A percentile compares a stretch with the other conserved stretches of the same genome.
Conservation (phyloP, 1,139 yeast species). For the Wickerhamomyces sp. region DNA sequence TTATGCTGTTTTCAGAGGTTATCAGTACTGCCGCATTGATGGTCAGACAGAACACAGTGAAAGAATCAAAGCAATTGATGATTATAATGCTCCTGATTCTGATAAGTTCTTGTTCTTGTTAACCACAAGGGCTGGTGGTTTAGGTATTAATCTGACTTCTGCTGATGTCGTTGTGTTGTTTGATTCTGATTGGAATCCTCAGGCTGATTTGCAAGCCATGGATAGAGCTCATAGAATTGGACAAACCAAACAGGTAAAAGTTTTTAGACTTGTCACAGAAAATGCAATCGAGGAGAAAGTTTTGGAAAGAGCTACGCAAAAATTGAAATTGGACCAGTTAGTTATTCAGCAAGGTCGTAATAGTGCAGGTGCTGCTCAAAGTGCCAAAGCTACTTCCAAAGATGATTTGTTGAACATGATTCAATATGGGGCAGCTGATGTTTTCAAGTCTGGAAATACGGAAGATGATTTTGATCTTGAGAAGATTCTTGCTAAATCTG, state of each 20-base stretch:
- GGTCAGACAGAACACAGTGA: slow-evolving; percentile 79
- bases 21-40: slow-evolving; percentile 70
- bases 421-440: slow-evolving; percentile 71
- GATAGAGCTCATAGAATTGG: slow-evolving; percentile 88
- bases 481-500: slow-evolving; percentile 54
- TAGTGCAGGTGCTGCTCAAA: slow-evolving; percentile 31
- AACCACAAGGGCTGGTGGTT: slow-evolving; percentile 85
- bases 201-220: slow-evolving; percentile 85
- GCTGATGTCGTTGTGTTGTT: slow-evolving; percentile 72
- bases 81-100: slow-evolving; percentile 65
- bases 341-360: slow-evolving; percentile 69
- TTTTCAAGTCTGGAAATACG: slow-evolving; percentile 36
- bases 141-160: slow-evolving; percentile 72
- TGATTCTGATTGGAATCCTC: slow-evolving; percentile 87
- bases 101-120: slow-evolving; percentile 65
- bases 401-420: slow-evolving; percentile 76
- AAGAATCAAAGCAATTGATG: slow-evolving; percentile 71
- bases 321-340: slow-evolving; percentile 70
- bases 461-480: slow-evolving; percentile 58
- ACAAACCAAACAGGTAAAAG: slow-evolving; percentile 76
- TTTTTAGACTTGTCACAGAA: slow-evolving; percentile 70
- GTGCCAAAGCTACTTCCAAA: slow-evolving; percentile 47
- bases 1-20: slow-evolving; percentile 65
- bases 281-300: slow-evolving; percentile 81
- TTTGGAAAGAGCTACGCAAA: slow-evolving; percentile 75